A percentile compares a stretch with the other conserved stretches of the same genome.
Conservation (phyloP, 225 moss, liverwort and hornwort species). For the Ulota crispa region DNA sequence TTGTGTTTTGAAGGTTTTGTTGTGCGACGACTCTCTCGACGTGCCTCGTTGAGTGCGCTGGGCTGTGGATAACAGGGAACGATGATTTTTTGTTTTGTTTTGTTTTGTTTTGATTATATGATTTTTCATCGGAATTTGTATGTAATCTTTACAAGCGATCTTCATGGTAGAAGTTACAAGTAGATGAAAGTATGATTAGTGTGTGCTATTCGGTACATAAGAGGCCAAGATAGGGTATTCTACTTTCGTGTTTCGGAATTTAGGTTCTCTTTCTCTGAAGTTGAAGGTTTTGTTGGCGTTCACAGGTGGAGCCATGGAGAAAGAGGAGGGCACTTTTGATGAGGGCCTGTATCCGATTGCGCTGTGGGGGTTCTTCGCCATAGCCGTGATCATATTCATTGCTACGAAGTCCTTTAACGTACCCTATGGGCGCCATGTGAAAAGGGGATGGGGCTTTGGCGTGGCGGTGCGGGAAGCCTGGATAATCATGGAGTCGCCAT, state of each 20-base stretch:
- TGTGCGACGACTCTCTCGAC: background rate
- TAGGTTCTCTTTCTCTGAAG: background rate
- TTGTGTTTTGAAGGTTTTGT: background rate
- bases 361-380: slow-evolving; percentile 24
- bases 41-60: background rate
- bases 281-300: background rate
- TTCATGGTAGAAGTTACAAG: background rate
- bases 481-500: slow-evolving; percentile 90
- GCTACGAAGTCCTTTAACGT: slow-evolving; percentile 14
- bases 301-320: slow-evolving; percentile 28
- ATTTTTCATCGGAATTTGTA: background rate
- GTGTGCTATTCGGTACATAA: background rate
- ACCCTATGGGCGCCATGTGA: slow-evolving; percentile 76
- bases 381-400: slow-evolving; percentile 13
- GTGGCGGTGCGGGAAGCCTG: slow-evolving; percentile 76
- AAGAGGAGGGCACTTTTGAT: slow-evolving; percentile 13
- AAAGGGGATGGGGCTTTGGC: slow-evolving; percentile 61
- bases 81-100: no score
- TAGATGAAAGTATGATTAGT: background rate
- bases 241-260: background rate
- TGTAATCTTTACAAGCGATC: background rate
- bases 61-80: background rate
- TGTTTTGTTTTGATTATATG: background rate
- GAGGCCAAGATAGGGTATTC: background rate
- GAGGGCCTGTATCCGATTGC: slow-evolving; percentile 32